Percentiles rank a stretch among this genome's conserved stretches.
Evolutionary conservation across 1,139 yeast genomes (phyloP).

Genomic region (Pichia sp.): DNA sequence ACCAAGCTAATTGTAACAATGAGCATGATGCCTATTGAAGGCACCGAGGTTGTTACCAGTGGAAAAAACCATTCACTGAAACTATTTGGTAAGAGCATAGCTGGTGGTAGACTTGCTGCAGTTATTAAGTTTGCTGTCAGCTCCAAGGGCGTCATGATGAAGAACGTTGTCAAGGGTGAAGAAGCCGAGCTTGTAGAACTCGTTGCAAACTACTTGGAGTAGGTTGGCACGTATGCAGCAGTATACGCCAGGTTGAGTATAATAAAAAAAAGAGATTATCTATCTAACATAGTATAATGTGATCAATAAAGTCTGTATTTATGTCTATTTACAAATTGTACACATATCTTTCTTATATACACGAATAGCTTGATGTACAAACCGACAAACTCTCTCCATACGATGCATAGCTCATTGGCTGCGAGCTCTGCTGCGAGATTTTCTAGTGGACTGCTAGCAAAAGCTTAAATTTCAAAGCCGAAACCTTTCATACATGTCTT

Average conservation of each 20-base stretch:
- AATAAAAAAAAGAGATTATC: neutral
- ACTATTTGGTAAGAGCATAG: conserved; percentile 75
- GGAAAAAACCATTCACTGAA: conserved; percentile 59
- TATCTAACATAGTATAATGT: neutral
- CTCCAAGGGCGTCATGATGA: conserved; percentile 72
- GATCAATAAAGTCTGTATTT: neutral
- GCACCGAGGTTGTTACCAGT: conserved; percentile 61
- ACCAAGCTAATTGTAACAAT: conserved; percentile 38
- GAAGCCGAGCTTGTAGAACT: conserved; percentile 45
- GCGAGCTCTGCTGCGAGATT: neutral
- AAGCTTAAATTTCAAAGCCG: conserved; percentile 56
- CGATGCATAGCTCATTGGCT: neutral
- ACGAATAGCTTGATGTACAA: neutral
- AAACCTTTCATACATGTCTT: conserved; percentile 87
- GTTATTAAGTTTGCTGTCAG: conserved; percentile 68
- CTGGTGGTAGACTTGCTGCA: conserved; percentile 68
- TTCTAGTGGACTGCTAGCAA: neutral
- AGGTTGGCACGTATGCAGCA: conserved; percentile 1
- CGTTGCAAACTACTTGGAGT: conserved; percentile 41
- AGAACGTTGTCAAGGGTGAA: conserved; percentile 68
- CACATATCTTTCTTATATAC: neutral
- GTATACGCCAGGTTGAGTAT: neutral
- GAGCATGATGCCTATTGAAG: conserved; percentile 74
- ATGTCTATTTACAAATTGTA: conserved; percentile 1
- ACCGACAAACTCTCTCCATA: neutral